Evolutionary conservation across 2,329 filamentous ascomycete species (phyloP), one percentile per base, ranked within the genome.

Genomic region (Neonectria sp.): DNA sequence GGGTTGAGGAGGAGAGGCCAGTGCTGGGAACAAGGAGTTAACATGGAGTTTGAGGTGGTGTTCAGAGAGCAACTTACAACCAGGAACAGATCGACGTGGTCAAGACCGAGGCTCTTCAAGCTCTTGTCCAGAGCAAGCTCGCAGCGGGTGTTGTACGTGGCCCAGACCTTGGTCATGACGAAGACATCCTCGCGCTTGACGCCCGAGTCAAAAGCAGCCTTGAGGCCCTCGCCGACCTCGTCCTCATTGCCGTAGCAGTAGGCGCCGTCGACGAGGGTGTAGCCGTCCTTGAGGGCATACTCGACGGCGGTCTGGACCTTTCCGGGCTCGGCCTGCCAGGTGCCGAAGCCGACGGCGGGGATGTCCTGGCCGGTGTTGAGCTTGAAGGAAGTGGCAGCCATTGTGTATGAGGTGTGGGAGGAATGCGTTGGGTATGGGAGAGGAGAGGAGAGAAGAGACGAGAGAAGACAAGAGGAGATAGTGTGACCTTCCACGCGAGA

Each of bases 81-180:
- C 43, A 97, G 86, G 78, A 89, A 94, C 64, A 97, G 84, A 79
- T 97, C 94, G 6, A 97, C 87, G 79, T 97, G 95, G 71, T 94
- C 92, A 55, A 96, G 84, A 2, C 93, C 92, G 40, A 97, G 83
- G 67, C 88, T 86, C 82, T 91, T 88, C 78, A 96, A 84, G 75
- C 91, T 93, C 86, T 91, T 90, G 71, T 94, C 89, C 40, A 96
- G 86, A 40, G 88, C 90, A 75, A 92, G 83, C 81, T 92, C 90
- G 6, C 90, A 90, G 7, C 91, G 86, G 40, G 88, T 89, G 80
- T 92, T 91, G 83, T 93, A 95, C 57, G 92, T 94, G 76, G 90
- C 92, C 93, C 94, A 97, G 43, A 95, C 88, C 86, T 97, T 97
- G 76, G 91, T 94, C 61, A 93, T 93, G 66, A 97, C 89, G 82